These are phyloP conservation scores for Pichia sp. DNA, from an alignment of 1,139 yeast species.

Conservation along the genomic window DNA sequence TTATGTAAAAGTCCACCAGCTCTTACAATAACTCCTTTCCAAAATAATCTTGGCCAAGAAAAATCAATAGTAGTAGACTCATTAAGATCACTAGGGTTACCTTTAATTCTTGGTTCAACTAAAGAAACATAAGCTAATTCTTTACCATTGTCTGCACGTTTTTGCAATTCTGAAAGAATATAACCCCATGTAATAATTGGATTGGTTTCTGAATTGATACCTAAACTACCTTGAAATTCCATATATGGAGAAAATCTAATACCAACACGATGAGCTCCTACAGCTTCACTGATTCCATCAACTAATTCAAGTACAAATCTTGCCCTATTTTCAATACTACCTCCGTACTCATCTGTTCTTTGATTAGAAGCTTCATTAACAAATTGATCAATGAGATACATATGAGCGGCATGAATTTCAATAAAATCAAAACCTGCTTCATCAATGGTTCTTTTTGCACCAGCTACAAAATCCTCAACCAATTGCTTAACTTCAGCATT, in stretches of 20 bases:
- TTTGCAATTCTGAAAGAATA: slow-evolving; percentile 34
- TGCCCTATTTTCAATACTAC: slow-evolving; percentile 39
- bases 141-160: slow-evolving; percentile 33
- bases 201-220: slow-evolving; percentile 32
- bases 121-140: slow-evolving; percentile 40
- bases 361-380: slow-evolving; percentile 34
- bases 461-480: slow-evolving; percentile 35
- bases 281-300: slow-evolving; percentile 31
- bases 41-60: slow-evolving; percentile 30
- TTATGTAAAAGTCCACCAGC: slow-evolving; percentile 38
- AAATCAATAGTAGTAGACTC: slow-evolving; percentile 10
- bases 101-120: slow-evolving; percentile 34
- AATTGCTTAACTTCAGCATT: slow-evolving; percentile 32
- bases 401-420: slow-evolving; percentile 50
- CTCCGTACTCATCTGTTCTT: slow-evolving; percentile 50
- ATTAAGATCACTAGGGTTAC: not conserved
- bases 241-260: slow-evolving; percentile 60
- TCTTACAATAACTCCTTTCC: slow-evolving; percentile 44
- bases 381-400: slow-evolving; percentile 40
- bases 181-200: slow-evolving; percentile 36
- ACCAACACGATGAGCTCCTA: slow-evolving; percentile 37
- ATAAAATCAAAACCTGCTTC: slow-evolving; percentile 44
- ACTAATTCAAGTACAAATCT: slow-evolving; percentile 34
- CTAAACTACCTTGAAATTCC: slow-evolving; percentile 34
- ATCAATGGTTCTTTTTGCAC: slow-evolving; percentile 41